Conservation (phyloP, 352 stramenopile species). For the Phytophthora crassamura region DNA sequence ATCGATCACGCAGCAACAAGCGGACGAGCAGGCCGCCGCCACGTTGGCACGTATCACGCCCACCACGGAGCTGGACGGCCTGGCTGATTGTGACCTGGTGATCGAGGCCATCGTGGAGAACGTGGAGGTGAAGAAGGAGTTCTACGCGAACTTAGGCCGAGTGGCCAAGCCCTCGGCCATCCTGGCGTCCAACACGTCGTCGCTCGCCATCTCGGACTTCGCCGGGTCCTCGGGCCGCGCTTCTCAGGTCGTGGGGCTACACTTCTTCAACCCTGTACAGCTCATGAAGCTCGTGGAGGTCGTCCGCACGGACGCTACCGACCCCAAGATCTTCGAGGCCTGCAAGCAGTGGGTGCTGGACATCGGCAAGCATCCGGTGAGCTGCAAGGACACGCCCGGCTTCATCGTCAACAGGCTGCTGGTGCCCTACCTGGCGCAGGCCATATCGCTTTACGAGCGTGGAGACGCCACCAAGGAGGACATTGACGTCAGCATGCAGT, state of each 20-base stretch:
- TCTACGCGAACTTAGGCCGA: slow-evolving; percentile 93
- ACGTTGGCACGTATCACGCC: slow-evolving; percentile 88
- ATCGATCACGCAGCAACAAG: slow-evolving; percentile 81
- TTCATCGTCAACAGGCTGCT: slow-evolving; percentile 98
- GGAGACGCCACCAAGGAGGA: slow-evolving; percentile 95
- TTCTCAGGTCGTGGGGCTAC: slow-evolving; percentile 95
- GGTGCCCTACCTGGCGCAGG: slow-evolving; percentile 82
- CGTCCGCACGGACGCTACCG: slow-evolving; percentile 93
- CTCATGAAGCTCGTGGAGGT: slow-evolving; percentile 98
- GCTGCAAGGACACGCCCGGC: slow-evolving; percentile 95
- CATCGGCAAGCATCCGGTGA: slow-evolving; percentile 95
- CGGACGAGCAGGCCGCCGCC: slow-evolving; percentile 63
- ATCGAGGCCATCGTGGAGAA: slow-evolving; percentile 99
- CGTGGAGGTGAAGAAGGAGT: slow-evolving; percentile 92
- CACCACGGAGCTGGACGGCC: slow-evolving; percentile 87
- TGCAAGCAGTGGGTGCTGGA: slow-evolving; percentile 91
- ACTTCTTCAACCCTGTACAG: slow-evolving; percentile 99
- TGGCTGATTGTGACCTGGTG: slow-evolving; percentile 94
- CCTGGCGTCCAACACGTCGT: slow-evolving; percentile 98
- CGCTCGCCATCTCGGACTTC: slow-evolving; percentile 95
- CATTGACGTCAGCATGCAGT: slow-evolving; percentile 98
- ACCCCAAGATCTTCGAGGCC: slow-evolving; percentile 91
- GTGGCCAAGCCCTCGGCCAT: slow-evolving; percentile 94
- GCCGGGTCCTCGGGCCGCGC: slow-evolving; percentile 91
- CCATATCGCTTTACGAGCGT: slow-evolving; percentile 95